Evolutionary conservation across 139 green algal species (phyloP).

Genomic region (Asterochloris erici): DNA sequence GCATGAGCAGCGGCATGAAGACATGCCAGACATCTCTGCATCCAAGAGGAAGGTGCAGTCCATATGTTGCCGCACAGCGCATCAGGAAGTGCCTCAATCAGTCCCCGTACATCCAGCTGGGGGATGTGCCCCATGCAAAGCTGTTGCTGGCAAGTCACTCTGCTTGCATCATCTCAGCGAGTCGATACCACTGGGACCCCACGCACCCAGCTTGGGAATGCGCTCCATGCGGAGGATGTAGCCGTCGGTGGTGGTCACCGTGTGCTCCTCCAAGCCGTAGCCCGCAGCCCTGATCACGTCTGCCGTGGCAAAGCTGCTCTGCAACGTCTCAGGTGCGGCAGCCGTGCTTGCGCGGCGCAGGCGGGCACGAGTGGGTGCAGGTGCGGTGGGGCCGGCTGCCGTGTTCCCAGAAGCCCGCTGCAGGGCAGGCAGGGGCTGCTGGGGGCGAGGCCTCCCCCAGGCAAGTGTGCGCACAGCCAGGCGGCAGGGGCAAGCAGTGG

Average conservation of each 20-base stretch:
- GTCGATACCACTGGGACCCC: too few species aligned
- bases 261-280: slow-evolving; percentile 68
- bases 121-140: too few species aligned
- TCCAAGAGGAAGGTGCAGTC: too few species aligned
- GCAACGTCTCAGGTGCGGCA: slow-evolving; percentile 27
- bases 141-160: too few species aligned
- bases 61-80: too few species aligned
- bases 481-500: background rate
- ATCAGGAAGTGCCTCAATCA: background rate
- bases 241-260: slow-evolving; percentile 71
- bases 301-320: slow-evolving; percentile 30
- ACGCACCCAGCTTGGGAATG: slow-evolving; percentile 57
- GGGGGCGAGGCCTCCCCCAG: background rate
- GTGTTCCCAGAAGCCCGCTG: background rate
- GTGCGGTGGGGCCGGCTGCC: background rate
- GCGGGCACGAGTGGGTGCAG: background rate
- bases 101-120: too few species aligned
- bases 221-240: slow-evolving; percentile 84
- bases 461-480: background rate
- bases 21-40: too few species aligned
- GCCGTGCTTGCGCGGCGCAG: slow-evolving; percentile 20
- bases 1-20: too few species aligned
- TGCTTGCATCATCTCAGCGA: too few species aligned
- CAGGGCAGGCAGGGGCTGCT: too few species aligned
- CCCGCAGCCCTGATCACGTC: slow-evolving; percentile 46